Evolutionary conservation across 768 basidiomycete genomes (phyloP), one percentile per base, ranked within the genome.

Genomic region (Lactarius sanguifluus): DNA sequence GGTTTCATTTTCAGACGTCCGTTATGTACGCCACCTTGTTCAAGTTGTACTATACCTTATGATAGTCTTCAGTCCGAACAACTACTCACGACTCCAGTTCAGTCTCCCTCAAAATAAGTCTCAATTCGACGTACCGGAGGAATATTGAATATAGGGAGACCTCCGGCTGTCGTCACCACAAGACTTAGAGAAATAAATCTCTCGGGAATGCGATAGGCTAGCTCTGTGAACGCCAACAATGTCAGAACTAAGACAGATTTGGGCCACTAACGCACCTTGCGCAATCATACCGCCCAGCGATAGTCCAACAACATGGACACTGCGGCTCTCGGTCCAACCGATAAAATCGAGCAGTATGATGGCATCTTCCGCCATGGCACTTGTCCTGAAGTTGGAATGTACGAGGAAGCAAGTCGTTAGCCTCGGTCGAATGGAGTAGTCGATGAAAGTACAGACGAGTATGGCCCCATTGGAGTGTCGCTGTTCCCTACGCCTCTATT

Each of bases 211-310:
- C 82, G 81, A 54, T 74, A 80, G 0, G 91, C 85, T 3, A 94
- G 80, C 71, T 94, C 92, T 92, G 45, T 25, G 34, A 6, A 47
- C n/a, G 23, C 28, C 3, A 16, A 20, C 13, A 34, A 59, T 10
- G 59, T 59, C 20, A 62, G 28, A 36, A 34, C 54, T 28, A 34
- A 30, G 41, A 45, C 30, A 23, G 18, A 54, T 28, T 8, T 8
- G 8, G 41, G 20, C 12, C 32, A n/a, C 38, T 7, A 28, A 43
- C 69, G 16, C 66, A 88, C 89, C 88, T 77, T 91, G 89, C 0
- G 90, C 85, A 58, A 92, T 91, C 92, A 93, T 94, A 6, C 92
- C 92, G 2, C 92, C 92, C 8, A 94, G 75, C 45, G 90, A 92
- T 28, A 85, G 76, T 9, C 92, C 89, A 25, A 94, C 87, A 40